These are phyloP conservation scores for Trichoderma gracile DNA, from an alignment of 2,329 filamentous ascomycete species.

Conservation along the genomic window DNA sequence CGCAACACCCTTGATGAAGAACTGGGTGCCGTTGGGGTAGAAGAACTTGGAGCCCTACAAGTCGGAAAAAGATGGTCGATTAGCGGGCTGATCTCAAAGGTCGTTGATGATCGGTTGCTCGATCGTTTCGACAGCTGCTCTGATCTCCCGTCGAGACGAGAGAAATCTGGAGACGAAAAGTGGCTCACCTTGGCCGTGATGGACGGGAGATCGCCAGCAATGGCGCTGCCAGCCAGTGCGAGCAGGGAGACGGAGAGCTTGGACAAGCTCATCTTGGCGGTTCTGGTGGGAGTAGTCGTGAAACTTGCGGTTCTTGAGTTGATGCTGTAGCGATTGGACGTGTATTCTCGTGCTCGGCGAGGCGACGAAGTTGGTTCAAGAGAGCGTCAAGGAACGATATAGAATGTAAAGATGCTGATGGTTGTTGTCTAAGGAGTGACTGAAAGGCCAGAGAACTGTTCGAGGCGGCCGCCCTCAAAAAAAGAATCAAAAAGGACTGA, in stretches of 20 bases:
- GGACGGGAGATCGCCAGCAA: conserved; percentile 52
- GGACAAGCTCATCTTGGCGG: conserved; percentile 39
- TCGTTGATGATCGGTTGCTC: background rate
- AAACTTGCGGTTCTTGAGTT: background rate
- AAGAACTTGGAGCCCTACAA: conserved; percentile 80
- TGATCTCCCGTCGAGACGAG: background rate
- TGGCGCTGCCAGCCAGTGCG: conserved; percentile 45
- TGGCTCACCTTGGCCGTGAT: conserved; percentile 67
- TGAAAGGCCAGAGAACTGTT: conserved; percentile 31
- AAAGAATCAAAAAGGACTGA: background rate
- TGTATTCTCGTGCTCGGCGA: background rate
- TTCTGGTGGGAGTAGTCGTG: background rate
- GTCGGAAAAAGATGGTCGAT: conserved; percentile 15
- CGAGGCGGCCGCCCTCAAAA: conserved; percentile 31
- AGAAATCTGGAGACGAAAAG: conserved; percentile 12
- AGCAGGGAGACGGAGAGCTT: conserved; percentile 40
- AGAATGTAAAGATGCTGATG: conserved; percentile 19
- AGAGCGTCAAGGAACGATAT: background rate
- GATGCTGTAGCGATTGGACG: conserved; percentile 20
- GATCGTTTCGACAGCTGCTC: no score
- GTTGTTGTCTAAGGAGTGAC: conserved; percentile 33
- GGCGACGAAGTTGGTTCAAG: background rate
- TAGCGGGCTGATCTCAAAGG: background rate
- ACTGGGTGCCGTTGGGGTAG: conserved; percentile 69
- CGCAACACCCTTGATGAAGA: conserved; percentile 88